phyloP scores from a whole-genome alignment of 1,139 yeast genomes.

The Candida glucosophila region DNA sequence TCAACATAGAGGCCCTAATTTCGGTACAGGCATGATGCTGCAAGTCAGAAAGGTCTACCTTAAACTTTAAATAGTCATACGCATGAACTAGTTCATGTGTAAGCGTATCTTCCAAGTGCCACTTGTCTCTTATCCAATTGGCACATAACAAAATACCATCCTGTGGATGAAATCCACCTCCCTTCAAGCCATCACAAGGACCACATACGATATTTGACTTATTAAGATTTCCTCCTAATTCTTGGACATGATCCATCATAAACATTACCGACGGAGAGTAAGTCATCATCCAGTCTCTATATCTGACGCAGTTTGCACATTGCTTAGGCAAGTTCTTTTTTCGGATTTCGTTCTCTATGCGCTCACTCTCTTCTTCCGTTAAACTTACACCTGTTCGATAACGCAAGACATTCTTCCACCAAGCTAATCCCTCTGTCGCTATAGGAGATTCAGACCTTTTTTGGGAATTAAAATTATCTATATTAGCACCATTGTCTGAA shows the following conservation, averaged over 20 bases:
- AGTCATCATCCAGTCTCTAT: conserved; percentile 68
- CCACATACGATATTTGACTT: conserved; percentile 62
- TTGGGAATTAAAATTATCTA: too few relatives aligned
- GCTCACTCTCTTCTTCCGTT: conserved; percentile 41
- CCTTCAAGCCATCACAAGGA: conserved; percentile 75
- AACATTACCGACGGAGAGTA: conserved; percentile 84
- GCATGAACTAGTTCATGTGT: conserved; percentile 93
- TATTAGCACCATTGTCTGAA: too few relatives aligned
- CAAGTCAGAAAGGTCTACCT: conserved; percentile 74
- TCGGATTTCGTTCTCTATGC: conserved; percentile 50
- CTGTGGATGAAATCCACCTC: conserved; percentile 92
- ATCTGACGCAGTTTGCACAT: conserved; percentile 62
- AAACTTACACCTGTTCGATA: conserved; percentile 70
- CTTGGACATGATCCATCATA: conserved; percentile 76
- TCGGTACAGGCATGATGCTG: conserved; percentile 97
- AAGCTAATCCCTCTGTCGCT: conserved; percentile 55
- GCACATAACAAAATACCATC: conserved; percentile 82
- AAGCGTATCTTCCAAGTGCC: conserved; percentile 84
- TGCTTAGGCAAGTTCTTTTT: conserved; percentile 38
- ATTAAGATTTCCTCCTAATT: conserved; percentile 48
- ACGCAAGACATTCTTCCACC: conserved; percentile 73
- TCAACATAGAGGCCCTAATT: conserved; percentile 82
- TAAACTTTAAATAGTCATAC: conserved; percentile 81
- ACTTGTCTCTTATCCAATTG: conserved; percentile 66
- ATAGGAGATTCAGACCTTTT: too few relatives aligned